phyloP scores from a whole-genome alignment of 192 early-diverging fungal species.

The Rhizoclosmatium sp. region DNA sequence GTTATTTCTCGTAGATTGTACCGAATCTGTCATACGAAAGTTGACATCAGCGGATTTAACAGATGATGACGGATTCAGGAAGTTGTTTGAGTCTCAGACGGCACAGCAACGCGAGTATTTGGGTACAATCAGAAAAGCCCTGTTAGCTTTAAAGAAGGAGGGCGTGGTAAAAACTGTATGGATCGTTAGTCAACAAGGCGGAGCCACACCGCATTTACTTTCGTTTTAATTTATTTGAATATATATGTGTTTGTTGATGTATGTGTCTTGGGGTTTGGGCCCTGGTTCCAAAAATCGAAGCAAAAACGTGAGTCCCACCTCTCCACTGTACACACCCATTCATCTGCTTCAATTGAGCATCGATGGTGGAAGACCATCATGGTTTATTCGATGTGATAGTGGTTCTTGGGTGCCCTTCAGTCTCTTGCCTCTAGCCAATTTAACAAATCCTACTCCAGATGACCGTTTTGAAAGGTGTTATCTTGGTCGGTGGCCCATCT shows the following conservation, averaged over 20 bases:
- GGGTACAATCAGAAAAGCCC: background rate
- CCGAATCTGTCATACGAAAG: constrained; percentile 32
- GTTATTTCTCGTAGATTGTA: constrained; percentile 49
- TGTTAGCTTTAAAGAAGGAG: constrained; percentile 6
- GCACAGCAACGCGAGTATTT: constrained; percentile 47
- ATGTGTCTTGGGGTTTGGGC: background rate
- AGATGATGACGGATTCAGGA: constrained; percentile 53
- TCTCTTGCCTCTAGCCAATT: background rate
- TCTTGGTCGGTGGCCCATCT: constrained; percentile 97
- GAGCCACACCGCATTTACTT: constrained; percentile 4
- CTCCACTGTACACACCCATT: too few relatives aligned
- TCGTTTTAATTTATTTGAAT: constrained; percentile 1
- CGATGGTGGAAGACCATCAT: too few relatives aligned
- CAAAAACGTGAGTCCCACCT: too few relatives aligned
- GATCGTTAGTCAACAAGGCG: background rate
- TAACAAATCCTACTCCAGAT: background rate
- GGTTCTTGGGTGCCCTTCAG: too few relatives aligned
- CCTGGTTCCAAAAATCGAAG: too few relatives aligned
- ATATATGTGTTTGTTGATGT: background rate
- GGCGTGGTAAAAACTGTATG: constrained; percentile 3
- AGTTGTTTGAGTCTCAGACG: constrained; percentile 34
- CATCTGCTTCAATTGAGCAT: too few relatives aligned
- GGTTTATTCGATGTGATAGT: too few relatives aligned
- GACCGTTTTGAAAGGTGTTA: constrained; percentile 78
- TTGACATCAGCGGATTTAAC: constrained; percentile 36